Conservation (phyloP, 495 filamentous ascomycete species). For the Xylaria longipes region DNA sequence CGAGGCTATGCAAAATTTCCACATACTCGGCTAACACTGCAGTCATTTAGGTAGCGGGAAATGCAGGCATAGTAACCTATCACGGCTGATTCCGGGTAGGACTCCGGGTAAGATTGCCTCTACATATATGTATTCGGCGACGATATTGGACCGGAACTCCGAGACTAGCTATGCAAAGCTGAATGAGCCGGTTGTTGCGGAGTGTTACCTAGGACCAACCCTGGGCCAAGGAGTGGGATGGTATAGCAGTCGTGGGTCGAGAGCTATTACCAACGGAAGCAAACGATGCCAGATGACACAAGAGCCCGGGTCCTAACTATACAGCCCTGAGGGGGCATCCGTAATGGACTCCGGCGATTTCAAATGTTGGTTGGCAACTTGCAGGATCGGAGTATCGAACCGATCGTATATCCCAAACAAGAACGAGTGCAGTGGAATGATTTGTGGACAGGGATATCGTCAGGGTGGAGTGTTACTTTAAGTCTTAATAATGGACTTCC, state of each 20-base stretch:
- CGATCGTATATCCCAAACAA: slow-evolving; percentile 8
- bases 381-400: neutral
- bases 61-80: slow-evolving; percentile 14
- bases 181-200: neutral
- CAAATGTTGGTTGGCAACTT: neutral
- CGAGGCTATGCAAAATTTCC: slow-evolving; percentile 12
- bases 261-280: slow-evolving; percentile 1
- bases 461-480: neutral
- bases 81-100: neutral
- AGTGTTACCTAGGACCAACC: neutral
- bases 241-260: neutral
- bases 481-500: neutral
- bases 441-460: neutral
- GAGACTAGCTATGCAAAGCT: slow-evolving; percentile 19
- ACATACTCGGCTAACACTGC: slow-evolving; percentile 14
- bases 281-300: slow-evolving; percentile 1
- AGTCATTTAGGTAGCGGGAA: neutral
- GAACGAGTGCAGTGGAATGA: neutral
- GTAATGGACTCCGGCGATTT: neutral
- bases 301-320: neutral
- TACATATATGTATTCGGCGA: slow-evolving; percentile 14
- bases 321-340: slow-evolving; percentile 5
- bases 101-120: slow-evolving; percentile 5
- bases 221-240: neutral
- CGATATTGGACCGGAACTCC: slow-evolving; percentile 25